Base-by-base conservation (phyloP, 306 rosid species). In the Hylodesmum podocarpum region DNA sequence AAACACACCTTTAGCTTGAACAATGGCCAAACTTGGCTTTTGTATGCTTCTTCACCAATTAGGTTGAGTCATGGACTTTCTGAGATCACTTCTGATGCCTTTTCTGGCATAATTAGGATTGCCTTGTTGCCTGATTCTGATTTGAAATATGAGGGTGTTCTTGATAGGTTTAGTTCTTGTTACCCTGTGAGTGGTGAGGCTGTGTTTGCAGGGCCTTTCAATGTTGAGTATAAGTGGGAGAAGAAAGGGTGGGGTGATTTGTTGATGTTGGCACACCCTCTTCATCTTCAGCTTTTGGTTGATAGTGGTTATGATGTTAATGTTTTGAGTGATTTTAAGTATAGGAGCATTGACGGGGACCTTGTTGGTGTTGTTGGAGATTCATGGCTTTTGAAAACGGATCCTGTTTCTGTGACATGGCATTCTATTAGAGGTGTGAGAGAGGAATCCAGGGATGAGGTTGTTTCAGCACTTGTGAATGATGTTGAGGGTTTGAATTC, bases 281-380 rank as follows among this genome's bases (percentile, higher is more conserved):
- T 94, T 2, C 98, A 94, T 89, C 37, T 88, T 34, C 76, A 85
- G 57, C 90, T 94, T 19, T 65, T 94, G 21, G 46, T 81, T 28
- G 29, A 79, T 53, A 76, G 1, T 8, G 87, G 27, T 27, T 70
- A 50, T 44, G 62, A 81, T 62, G 81, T 75, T 12, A 63, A 59
- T 33, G 77, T 94, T 82, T 51, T 94, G 41, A 79, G 81, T 79
- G 88, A 82, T 73, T 94, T 91, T 15, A 92, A 84, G 88, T 90
- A 82, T 54, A 83, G 57, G 51, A 86, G 98, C 28, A 86, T 95
- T 29, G 98, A 94, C 72, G 98, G 97, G 6, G 96, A 90, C 0
- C 97, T 94, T 16, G 96, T 92, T 61, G 98, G 98, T 12, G 84
- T 94, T 55, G 86, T 94, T 37, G 98, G 97, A 10, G 88, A 85